Evolutionary conservation across 192 early-diverging fungal genomes (phyloP), one percentile per base, ranked within the genome.

Genomic region (Coemansia biformis): DNA sequence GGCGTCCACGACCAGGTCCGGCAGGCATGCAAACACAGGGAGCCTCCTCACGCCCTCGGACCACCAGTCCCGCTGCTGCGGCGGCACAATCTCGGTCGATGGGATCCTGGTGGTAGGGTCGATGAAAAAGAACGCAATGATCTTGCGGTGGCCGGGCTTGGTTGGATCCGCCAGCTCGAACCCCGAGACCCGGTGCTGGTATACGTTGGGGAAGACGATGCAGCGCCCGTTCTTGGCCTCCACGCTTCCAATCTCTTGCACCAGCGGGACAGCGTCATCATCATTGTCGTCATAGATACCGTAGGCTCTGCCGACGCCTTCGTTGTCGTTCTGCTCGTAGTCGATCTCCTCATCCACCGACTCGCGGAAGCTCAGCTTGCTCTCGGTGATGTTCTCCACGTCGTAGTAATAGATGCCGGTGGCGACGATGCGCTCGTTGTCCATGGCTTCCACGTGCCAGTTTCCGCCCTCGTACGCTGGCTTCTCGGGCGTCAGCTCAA

Each of bases 391-490:
- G 75, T 90, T 87, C 19, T 80, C 78, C 0, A 80, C 54, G 42
- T 77, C 73, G 60, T 86, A 87, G 59, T 87, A 88, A 57, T 81
- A 81, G 32, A 90, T 77, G 5, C 85, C 88, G 0, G 84, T 82
- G 1, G 88, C 85, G 3, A 83, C 69, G 34, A 90, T 86, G 40
- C 72, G 60, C 53, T 90, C 88, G 59, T 82, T 77, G 8, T 65
- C 61, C 75, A 82, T 85, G 6, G 79, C 88, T 42, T 88, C 85
- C 3, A 86, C 64, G 37, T 90, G 84, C 88, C 86, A 90, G 10
- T 43, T 53, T 18, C 53, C 57, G 23, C 83, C 83, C 8, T 60
- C 44, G 44, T 78, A 83, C 3, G 32, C 46, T 0, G 84, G 78
- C 13, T 79, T 79, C 33, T 83, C 83, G n/a, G 83, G 84, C 1